These are phyloP conservation scores for Colletotrichum siamense DNA, from an alignment of 2,329 filamentous ascomycete species.

Conservation along the genomic window DNA sequence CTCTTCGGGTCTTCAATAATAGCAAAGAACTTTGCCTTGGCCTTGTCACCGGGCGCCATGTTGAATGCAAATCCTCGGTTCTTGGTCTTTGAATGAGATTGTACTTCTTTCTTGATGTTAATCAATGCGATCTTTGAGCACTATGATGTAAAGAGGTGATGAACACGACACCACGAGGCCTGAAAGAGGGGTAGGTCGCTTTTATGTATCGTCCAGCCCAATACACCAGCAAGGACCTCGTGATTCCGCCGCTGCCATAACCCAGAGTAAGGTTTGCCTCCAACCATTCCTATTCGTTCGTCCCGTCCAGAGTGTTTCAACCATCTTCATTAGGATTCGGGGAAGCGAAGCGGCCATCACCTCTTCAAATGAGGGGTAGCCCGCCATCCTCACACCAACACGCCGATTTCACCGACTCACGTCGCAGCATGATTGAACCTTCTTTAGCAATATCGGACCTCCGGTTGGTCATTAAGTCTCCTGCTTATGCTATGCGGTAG, in stretches of 20 bases:
- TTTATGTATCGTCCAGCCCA: background rate
- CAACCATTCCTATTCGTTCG: conserved; percentile 11
- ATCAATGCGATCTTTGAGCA: background rate
- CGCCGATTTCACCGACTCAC: background rate
- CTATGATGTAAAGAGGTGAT: background rate
- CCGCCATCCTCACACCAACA: background rate
- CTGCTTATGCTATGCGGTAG: background rate
- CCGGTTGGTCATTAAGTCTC: background rate
- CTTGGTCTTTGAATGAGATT: background rate
- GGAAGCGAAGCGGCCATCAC: background rate
- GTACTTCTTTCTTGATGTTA: background rate
- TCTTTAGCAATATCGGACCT: background rate
- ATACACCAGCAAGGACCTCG: background rate
- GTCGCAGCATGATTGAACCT: background rate
- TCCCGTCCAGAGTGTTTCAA: conserved; percentile 4
- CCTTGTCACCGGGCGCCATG: conserved; percentile 13
- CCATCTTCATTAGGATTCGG: background rate
- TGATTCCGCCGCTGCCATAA: background rate
- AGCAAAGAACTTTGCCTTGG: conserved; percentile 16
- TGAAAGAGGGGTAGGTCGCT: background rate
- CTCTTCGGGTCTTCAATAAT: conserved; percentile 10
- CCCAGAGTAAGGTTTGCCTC: background rate
- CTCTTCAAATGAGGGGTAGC: conserved; percentile 11
- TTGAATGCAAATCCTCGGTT: background rate
- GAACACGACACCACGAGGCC: rapidly evolving